Conservation (phyloP, 2,329 filamentous ascomycete genomes). For the Incumbomyces delicatus region DNA sequence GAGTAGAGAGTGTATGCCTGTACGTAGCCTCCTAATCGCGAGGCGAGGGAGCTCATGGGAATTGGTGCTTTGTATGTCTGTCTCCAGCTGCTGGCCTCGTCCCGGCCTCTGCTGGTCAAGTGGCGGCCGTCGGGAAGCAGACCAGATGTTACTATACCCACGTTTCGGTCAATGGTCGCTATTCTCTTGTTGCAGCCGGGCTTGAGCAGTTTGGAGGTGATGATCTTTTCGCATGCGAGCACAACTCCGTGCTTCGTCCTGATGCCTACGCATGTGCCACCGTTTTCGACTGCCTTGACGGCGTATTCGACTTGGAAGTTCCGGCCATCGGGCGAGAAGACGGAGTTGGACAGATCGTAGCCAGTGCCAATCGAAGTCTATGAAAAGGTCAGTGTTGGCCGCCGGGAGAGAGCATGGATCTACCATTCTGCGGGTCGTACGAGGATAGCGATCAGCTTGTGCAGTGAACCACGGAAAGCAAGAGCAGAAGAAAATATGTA, state of each 20-base stretch:
- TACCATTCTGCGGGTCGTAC: slow-evolving; percentile 1
- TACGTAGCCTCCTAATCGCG: slow-evolving; percentile 88
- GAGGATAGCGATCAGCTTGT: no score
- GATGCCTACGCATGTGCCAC: slow-evolving; percentile 91
- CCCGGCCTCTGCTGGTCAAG: slow-evolving; percentile 86
- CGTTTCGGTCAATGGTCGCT: slow-evolving; percentile 83
- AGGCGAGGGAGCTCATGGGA: slow-evolving; percentile 74
- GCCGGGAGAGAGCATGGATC: neutral
- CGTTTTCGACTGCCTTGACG: slow-evolving; percentile 96
- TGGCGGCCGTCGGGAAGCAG: slow-evolving; percentile 91
- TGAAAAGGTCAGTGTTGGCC: neutral
- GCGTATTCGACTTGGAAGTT: slow-evolving; percentile 99
- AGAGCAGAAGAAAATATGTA: no score
- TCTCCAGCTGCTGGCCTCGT: slow-evolving; percentile 87
- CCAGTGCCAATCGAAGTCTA: slow-evolving; percentile 99
- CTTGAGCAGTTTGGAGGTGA: slow-evolving; percentile 91
- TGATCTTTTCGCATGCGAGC: slow-evolving; percentile 90
- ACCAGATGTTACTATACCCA: slow-evolving; percentile 85
- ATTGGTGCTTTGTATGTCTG: slow-evolving; percentile 92
- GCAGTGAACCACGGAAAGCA: no score
- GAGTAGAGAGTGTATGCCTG: slow-evolving; percentile 97
- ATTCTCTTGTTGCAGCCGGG: slow-evolving; percentile 94
- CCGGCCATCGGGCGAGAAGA: slow-evolving; percentile 96
- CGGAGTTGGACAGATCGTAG: slow-evolving; percentile 98
- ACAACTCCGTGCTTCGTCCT: slow-evolving; percentile 95